These are phyloP conservation scores for Pilaira anomala DNA, from an alignment of 192 early-diverging fungal species.

Conservation along the genomic window DNA sequence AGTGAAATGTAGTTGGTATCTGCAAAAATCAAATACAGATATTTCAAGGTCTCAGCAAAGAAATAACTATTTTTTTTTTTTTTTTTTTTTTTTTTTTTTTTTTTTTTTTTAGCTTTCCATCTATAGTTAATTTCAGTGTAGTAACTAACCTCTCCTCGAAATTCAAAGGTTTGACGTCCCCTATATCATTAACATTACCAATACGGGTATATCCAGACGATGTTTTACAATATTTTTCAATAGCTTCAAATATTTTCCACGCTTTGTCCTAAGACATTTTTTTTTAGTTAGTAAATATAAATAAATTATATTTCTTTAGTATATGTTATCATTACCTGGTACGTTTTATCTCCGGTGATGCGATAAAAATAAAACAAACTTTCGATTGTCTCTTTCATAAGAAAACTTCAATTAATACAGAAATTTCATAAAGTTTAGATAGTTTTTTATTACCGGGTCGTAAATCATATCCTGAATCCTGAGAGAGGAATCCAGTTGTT, in stretches of 20 bases:
- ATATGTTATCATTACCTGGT: slow-evolving; percentile 36
- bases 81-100: background rate
- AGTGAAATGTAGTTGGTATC: slow-evolving; percentile 50
- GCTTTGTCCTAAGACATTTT: slow-evolving; percentile 46
- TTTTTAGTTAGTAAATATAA: background rate
- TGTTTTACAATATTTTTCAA: slow-evolving; percentile 32
- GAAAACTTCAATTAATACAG: background rate
- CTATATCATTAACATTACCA: slow-evolving; percentile 5
- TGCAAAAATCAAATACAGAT: slow-evolving; percentile 62
- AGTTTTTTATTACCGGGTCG: slow-evolving; percentile 47
- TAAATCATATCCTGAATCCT: slow-evolving; percentile 36
- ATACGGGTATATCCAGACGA: slow-evolving; percentile 24
- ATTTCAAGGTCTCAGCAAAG: slow-evolving; percentile 73
- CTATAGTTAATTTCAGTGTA: background rate
- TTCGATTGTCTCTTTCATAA: slow-evolving; percentile 62
- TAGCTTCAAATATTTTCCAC: slow-evolving; percentile 52
- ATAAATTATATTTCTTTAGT: background rate
- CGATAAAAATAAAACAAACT: slow-evolving; percentile 76
- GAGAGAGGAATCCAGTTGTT: slow-evolving; percentile 14
- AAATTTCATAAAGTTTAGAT: background rate
- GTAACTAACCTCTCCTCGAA: slow-evolving; percentile 27
- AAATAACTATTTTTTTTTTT: slow-evolving; percentile 44
- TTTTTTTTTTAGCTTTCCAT: background rate
- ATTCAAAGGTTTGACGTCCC: slow-evolving; percentile 5
- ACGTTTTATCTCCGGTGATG: slow-evolving; percentile 61